Percentiles rank a stretch among this genome's conserved stretches.
Conservation (phyloP, 306 rosid genomes). For the Purshia tridentata region DNA sequence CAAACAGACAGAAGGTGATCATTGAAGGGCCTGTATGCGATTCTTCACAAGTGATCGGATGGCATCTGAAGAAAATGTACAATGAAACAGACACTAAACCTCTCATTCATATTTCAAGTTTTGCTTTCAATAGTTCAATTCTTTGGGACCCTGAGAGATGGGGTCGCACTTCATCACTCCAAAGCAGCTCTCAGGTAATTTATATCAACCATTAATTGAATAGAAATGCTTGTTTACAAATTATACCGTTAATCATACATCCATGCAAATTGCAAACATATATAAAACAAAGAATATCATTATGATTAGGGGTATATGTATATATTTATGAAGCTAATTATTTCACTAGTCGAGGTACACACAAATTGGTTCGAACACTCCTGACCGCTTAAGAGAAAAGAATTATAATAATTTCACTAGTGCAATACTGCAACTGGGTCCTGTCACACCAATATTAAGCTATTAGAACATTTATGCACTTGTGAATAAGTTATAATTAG, state of each 20-base stretch:
- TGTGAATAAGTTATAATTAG: background rate
- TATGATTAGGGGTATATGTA: background rate
- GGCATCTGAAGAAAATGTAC: conserved; percentile 73
- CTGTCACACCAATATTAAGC: conserved; percentile 22
- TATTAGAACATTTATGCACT: background rate
- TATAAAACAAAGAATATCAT: background rate
- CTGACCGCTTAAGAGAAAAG: no score
- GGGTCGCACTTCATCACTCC: conserved; percentile 90
- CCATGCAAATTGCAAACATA: background rate
- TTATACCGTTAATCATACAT: no score
- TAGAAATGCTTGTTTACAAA: no score
- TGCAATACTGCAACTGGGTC: conserved; percentile 9
- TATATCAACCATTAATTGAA: no score
- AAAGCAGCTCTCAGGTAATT: conserved; percentile 75
- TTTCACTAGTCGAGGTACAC: background rate
- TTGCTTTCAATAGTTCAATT: conserved; percentile 88
- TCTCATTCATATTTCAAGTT: conserved; percentile 77
- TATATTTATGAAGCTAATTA: background rate
- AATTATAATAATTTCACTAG: background rate
- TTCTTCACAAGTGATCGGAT: conserved; percentile 85
- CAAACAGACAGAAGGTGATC: conserved; percentile 61
- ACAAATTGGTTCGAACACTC: no score
- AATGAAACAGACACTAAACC: conserved; percentile 56
- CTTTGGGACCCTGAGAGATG: conserved; percentile 98
- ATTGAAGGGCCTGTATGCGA: conserved; percentile 94